phyloP scores from a whole-genome alignment of 768 basidiomycete species.

The Amanita polypyramis region DNA sequence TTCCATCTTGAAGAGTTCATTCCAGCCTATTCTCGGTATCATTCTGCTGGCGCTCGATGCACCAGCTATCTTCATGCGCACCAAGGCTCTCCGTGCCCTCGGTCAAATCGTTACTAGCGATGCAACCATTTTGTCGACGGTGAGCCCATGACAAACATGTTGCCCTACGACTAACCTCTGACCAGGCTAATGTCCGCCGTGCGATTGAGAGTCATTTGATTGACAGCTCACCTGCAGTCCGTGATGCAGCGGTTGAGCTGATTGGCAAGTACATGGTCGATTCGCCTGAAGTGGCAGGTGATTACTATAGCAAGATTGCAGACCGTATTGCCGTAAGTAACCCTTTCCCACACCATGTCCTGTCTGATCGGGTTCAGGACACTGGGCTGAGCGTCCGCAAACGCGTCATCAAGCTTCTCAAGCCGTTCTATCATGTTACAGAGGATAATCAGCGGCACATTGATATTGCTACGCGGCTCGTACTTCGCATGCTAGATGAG shows the following conservation, averaged over 20 bases:
- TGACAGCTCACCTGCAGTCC: conserved; percentile 88
- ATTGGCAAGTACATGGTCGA: conserved; percentile 97
- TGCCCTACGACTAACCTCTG: conserved; percentile 4
- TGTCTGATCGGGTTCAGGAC: conserved; percentile 43
- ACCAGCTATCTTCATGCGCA: conserved; percentile 83
- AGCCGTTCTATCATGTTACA: conserved; percentile 64
- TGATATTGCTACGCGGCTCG: conserved; percentile 76
- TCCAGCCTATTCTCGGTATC: conserved; percentile 73
- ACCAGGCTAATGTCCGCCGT: conserved; percentile 65
- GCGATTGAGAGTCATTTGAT: conserved; percentile 85
- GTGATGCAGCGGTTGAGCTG: conserved; percentile 93
- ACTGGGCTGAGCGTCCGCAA: conserved; percentile 90
- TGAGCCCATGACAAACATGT: conserved; percentile 24
- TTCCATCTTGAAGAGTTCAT: conserved; percentile 68
- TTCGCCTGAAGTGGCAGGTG: conserved; percentile 74
- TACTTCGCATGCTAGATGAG: conserved; percentile 81
- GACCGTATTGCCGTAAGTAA: conserved; percentile 77
- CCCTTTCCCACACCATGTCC: background rate
- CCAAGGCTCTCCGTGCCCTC: conserved; percentile 85
- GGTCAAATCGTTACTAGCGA: conserved; percentile 88
- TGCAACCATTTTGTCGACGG: conserved; percentile 66
- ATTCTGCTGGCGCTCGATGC: conserved; percentile 77
- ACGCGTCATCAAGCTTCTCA: conserved; percentile 90
- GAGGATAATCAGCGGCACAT: conserved; percentile 48
- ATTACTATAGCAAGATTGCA: conserved; percentile 83